Evolutionary conservation across 331 rosid species (phyloP), one percentile per base, ranked within the genome.

Genomic region (Malus hybrid): DNA sequence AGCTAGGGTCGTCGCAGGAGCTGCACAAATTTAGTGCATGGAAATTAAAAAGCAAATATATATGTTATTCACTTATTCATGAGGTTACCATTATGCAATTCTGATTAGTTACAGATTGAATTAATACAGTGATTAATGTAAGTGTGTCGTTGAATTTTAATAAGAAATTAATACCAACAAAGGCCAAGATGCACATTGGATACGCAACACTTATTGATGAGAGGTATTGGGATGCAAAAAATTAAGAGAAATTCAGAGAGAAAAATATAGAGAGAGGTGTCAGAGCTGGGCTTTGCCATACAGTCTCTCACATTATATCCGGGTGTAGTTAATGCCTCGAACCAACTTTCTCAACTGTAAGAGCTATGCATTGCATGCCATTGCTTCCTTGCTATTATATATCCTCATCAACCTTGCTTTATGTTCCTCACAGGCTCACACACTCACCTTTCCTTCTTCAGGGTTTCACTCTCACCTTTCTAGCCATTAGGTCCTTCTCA

Each of bases 241-340:
- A 39, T 39, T 39, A 39, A 39, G 44, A 39, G 44, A 39, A 9
- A 9, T 9, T 39, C 44, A 39, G 12, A 39, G 12, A 39, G 44
- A 39, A 39, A 39, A 39, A 39, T 39, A 39, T 39, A 12, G 22
- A 11, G 27, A 31, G 70, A 44, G 69, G 56, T 42, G 59, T 62
- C 46, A 69, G 83, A 18, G 78, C 65, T 55, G 74, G 44, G 74
- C 71, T 65, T 62, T 32, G 56, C 70, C 73, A 59, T 69, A 56
- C 48, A 57, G 34, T 71, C 69, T 74, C 71, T 87, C 88, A 90
- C 87, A 81, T 71, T 80, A 77, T 80, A 18, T 82, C 88, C 89
- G 96, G 93, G 91, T 92, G 85, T 76, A 84, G 76, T 92, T 75
- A 92, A 87, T 92, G 96, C 84, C 65, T 87, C 56, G 70, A 81